These are phyloP conservation scores for Saccharomycopsis vini DNA, from an alignment of 805 yeast species.

Conservation along the genomic window DNA sequence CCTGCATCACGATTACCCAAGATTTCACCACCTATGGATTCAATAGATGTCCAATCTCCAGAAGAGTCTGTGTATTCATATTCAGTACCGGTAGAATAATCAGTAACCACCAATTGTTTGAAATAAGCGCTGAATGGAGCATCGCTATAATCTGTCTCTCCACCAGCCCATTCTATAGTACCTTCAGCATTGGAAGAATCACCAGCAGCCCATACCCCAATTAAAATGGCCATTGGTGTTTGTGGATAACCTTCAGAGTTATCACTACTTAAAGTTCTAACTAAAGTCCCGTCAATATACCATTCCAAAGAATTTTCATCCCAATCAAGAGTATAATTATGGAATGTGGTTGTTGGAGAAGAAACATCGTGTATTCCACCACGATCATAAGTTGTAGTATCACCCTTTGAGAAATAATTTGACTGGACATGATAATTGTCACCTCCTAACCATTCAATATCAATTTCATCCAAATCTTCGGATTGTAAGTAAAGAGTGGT, in stretches of 20 bases:
- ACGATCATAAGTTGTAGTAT: conserved; percentile 67
- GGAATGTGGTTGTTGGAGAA: conserved; percentile 50
- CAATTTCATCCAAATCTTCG: conserved; percentile 75
- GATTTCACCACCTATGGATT: conserved; percentile 36
- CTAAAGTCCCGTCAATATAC: conserved; percentile 60
- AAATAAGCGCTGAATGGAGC: conserved; percentile 43
- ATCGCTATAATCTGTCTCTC: conserved; percentile 39
- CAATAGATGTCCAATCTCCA: too few relatives aligned
- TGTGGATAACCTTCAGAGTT: conserved; percentile 67
- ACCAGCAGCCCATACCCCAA: conserved; percentile 47
- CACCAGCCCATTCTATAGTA: conserved; percentile 56
- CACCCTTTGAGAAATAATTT: conserved; percentile 75
- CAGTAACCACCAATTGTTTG: conserved; percentile 39
- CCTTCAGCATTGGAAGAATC: conserved; percentile 36
- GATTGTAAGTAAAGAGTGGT: conserved; percentile 69
- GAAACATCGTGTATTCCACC: conserved; percentile 60
- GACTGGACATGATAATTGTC: conserved; percentile 68
- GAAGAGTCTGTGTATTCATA: conserved; percentile 33
- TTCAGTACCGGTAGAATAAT: conserved; percentile 39
- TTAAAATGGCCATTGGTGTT: conserved; percentile 44
- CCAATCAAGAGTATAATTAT: conserved; percentile 85
- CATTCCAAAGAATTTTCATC: conserved; percentile 54
- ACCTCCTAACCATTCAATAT: conserved; percentile 80
- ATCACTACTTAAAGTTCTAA: conserved; percentile 51
- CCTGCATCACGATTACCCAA: conserved; percentile 17